Evolutionary conservation across 768 basidiomycete species (phyloP).

Genomic region (Rhodosporidiobolus sp.): DNA sequence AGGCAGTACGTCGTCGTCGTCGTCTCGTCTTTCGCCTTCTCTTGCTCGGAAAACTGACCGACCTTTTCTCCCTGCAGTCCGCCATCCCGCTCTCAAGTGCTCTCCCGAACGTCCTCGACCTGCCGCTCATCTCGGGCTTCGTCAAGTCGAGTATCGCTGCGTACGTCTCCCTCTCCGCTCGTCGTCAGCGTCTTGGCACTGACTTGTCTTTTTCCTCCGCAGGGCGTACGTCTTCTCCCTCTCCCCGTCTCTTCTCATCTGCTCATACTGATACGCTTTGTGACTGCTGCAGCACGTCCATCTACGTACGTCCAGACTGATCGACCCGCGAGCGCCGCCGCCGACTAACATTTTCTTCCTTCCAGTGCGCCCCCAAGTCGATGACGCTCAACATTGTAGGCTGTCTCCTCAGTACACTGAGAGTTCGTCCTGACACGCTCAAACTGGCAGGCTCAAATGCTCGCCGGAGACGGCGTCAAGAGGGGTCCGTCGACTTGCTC

Average conservation of each 20-base stretch:
- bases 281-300: conserved; percentile 2
- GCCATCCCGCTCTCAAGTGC: conserved; percentile 64
- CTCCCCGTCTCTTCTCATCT: too few species aligned
- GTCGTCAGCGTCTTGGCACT: neutral
- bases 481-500: conserved; percentile 25
- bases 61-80: conserved; percentile 49
- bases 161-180: neutral
- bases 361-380: conserved; percentile 65
- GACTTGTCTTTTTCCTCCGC: neutral
- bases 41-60: neutral
- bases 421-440: conserved; percentile 52
- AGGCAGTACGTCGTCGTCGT: conserved; percentile 31
- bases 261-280: neutral
- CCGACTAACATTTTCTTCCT: conserved; percentile 43
- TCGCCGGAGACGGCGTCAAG: conserved; percentile 45
- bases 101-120: conserved; percentile 68
- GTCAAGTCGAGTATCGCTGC: conserved; percentile 65
- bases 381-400: conserved; percentile 64
- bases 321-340: too few species aligned
- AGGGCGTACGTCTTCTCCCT: too few species aligned
- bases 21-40: too few species aligned
- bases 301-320: too few species aligned
- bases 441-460: conserved; percentile 33
- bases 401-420: too few species aligned
- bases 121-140: conserved; percentile 68